phyloP scores from a whole-genome alignment of 192 early-diverging fungal genomes.

The Backusella westeae region DNA sequence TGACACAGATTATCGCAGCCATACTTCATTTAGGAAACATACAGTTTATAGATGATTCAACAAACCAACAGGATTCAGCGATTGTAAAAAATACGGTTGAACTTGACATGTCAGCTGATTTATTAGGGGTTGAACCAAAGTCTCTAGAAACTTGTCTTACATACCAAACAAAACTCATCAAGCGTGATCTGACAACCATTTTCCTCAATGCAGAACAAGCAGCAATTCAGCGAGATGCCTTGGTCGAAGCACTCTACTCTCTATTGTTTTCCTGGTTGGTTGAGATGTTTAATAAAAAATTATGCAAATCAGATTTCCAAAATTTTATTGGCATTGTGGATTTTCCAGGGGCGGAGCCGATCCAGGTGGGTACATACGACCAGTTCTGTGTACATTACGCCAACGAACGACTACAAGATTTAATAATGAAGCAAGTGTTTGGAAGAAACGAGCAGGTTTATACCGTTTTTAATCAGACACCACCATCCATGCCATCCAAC shows the following conservation, averaged over 20 bases:
- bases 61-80: conserved; percentile 68
- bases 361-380: conserved; percentile 53
- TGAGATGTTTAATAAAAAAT: conserved; percentile 77
- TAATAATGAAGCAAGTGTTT: conserved; percentile 68
- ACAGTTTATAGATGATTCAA: conserved; percentile 67
- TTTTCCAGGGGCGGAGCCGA: conserved; percentile 73
- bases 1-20: conserved; percentile 79
- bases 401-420: conserved; percentile 83
- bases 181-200: conserved; percentile 74
- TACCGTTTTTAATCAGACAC: conserved; percentile 49
- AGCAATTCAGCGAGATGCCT: conserved; percentile 61
- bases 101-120: conserved; percentile 73
- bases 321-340: conserved; percentile 84
- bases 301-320: conserved; percentile 60
- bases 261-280: conserved; percentile 79
- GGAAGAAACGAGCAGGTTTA: conserved; percentile 63
- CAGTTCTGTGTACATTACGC: conserved; percentile 76
- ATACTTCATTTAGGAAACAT: conserved; percentile 88
- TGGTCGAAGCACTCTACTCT: conserved; percentile 73
- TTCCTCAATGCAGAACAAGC: conserved; percentile 76
- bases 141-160: conserved; percentile 75
- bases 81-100: conserved; percentile 70
- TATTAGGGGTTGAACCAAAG: conserved; percentile 74
- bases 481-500: conserved; percentile 57
- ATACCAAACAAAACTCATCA: conserved; percentile 76